Evolutionary conservation across 305 asterid species (phyloP).

Genomic region (Fraxinus baroniana): DNA sequence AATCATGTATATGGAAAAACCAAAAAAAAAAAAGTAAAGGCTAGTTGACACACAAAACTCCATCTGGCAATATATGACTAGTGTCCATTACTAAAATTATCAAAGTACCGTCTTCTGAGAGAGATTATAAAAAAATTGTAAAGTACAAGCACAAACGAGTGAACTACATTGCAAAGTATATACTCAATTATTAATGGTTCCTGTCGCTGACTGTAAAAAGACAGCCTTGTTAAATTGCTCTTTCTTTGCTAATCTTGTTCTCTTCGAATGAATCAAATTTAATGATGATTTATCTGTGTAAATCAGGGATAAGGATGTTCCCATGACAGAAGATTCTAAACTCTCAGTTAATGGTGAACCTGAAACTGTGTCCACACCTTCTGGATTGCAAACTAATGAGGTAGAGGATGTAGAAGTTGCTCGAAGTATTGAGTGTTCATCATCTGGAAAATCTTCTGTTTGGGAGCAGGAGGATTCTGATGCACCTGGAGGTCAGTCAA

Average conservation of each 20-base stretch:
- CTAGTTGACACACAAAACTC: background rate
- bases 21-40: background rate
- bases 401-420: conserved; percentile 44
- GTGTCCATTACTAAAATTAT: background rate
- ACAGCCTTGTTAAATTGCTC: conserved; percentile 12
- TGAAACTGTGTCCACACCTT: conserved; percentile 44
- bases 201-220: background rate
- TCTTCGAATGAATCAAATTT: conserved; percentile 15
- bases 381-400: conserved; percentile 39
- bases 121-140: conserved; percentile 12
- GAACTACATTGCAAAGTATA: conserved; percentile 9
- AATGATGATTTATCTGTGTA: conserved; percentile 30
- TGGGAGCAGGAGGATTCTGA: conserved; percentile 62
- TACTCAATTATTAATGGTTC: background rate
- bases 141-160: conserved; percentile 8
- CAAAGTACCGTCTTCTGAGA: background rate
- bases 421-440: conserved; percentile 47
- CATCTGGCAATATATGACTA: conserved; percentile 4
- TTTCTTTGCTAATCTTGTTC: conserved; percentile 15
- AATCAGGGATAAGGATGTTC: conserved; percentile 49
- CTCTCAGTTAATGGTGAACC: conserved; percentile 38
- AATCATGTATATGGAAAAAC: background rate
- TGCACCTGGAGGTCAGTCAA: conserved; percentile 78
- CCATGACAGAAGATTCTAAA: conserved; percentile 45
- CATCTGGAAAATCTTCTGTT: conserved; percentile 42